Conservation (phyloP, 1,284 basidiomycete genomes). For the Ceratobasidium sp. region DNA sequence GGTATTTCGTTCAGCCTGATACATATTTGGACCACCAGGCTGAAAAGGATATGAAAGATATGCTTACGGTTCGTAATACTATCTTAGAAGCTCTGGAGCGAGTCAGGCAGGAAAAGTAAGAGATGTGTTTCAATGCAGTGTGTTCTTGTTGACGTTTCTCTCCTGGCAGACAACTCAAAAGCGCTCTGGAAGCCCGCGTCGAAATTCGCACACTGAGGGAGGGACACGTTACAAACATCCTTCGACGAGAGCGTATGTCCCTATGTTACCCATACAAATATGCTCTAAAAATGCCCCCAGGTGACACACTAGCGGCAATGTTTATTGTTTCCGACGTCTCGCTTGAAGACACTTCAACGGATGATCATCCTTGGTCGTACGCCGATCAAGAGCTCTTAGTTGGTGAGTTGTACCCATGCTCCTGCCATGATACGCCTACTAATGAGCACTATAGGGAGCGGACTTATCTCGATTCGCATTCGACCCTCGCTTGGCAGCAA, state of each 20-base stretch:
- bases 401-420: not conserved
- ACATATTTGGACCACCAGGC: conserved; percentile 67
- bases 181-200: conserved; percentile 76
- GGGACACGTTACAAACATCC: conserved; percentile 18
- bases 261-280: not conserved
- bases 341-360: conserved; percentile 61
- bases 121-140: conserved; percentile 32
- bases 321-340: conserved; percentile 80
- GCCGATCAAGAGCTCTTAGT: conserved; percentile 58
- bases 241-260: conserved; percentile 47
- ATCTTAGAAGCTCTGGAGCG: conserved; percentile 74
- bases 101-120: conserved; percentile 75
- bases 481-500: conserved; percentile 66
- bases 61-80: conserved; percentile 65
- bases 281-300: conserved; percentile 55
- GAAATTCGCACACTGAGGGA: conserved; percentile 61
- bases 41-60: conserved; percentile 66
- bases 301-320: conserved; percentile 69
- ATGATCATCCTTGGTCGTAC: conserved; percentile 60
- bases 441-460: conserved; percentile 48
- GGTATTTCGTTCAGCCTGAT: conserved; percentile 54
- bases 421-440: not conserved
- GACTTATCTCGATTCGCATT: conserved; percentile 61
- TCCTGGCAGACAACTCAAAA: conserved; percentile 68
- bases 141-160: not conserved